Evolutionary conservation across 306 rosid genomes (phyloP), one percentile per base, ranked within the genome.

Genomic region (Prosopis cineraria): DNA sequence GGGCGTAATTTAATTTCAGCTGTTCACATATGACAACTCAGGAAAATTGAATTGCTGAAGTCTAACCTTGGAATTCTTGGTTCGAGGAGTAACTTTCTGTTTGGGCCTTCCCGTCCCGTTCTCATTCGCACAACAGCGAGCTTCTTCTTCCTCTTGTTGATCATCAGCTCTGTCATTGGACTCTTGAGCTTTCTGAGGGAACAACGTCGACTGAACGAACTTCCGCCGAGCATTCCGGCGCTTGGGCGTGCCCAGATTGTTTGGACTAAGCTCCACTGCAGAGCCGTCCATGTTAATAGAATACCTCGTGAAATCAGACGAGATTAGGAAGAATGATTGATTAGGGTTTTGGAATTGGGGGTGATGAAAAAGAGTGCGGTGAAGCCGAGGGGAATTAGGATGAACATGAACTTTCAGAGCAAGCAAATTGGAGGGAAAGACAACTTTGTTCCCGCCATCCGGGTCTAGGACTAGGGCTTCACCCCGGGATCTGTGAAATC

Each of bases 141-240:
- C 91, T 27, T 84, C 85, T 62, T 79, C 76, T 25, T 65, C 36
- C 48, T 25, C 66, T 36, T 3, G 68, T 36, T 55, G 25, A 45
- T 70, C 43, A 76, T 80, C 78, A 43, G 71, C 84, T 39, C 78
- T 63, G 41, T 70, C 84, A 30, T 70, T 44, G 52, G 45, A 41
- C 30, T 81, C 87, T 37, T 58, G 85, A 1, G 84, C 72, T 69
- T 73, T 90, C 53, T 8, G 89, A 6, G 87, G 89, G 62, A 88
- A 56, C 31, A 90, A 78, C 33, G 94, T 90, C 37, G 90, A 76
- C 64, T 90, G 94, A 7, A 90, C 88, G 81, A 88, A 53, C 81
- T 72, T 73, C 79, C 86, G 86, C 76, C 86, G 86, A 58, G 16
- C 65, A 36, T 60, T 82, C 40, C 89, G 89, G 27, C 62, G 60